Conservation (phyloP, 129 eudicot genomes). For the Ambrosia artemisiifolia region DNA sequence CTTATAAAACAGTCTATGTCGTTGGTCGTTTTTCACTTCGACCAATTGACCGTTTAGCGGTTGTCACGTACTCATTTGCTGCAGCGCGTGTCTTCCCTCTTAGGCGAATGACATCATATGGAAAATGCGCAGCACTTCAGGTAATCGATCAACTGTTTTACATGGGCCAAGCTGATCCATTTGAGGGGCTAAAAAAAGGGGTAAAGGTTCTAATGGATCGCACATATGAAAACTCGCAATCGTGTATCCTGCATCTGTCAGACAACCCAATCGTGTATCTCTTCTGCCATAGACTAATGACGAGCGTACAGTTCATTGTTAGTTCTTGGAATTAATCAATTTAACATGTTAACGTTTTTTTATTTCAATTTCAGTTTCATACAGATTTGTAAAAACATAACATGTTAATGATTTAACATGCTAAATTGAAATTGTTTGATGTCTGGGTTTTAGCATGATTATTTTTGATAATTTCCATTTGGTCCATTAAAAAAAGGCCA, state of each 20-base stretch:
- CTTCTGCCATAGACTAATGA: too few relatives aligned
- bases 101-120: slow-evolving; percentile 77
- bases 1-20: slow-evolving; percentile 88
- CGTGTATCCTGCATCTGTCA: slow-evolving; percentile 68
- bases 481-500: too few relatives aligned
- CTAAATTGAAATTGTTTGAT: too few relatives aligned
- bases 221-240: slow-evolving; percentile 52
- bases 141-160: slow-evolving; percentile 72
- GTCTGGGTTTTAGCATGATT: too few relatives aligned
- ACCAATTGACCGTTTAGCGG: slow-evolving; percentile 76
- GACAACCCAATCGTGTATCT: slow-evolving; percentile 38
- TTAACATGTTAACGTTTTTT: too few relatives aligned
- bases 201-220: slow-evolving; percentile 67
- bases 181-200: slow-evolving; percentile 82
- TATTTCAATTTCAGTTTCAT: too few relatives aligned
- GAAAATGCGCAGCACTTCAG: slow-evolving; percentile 72
- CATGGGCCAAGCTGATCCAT: slow-evolving; percentile 73
- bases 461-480: too few relatives aligned
- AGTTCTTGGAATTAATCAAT: too few relatives aligned
- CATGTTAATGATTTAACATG: too few relatives aligned
- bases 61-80: slow-evolving; percentile 75
- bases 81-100: slow-evolving; percentile 86
- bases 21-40: slow-evolving; percentile 71
- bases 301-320: too few relatives aligned
- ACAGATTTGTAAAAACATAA: too few relatives aligned